These are phyloP conservation scores for Clavispora carvajalis DNA, from an alignment of 805 yeast species.

Conservation along the genomic window DNA sequence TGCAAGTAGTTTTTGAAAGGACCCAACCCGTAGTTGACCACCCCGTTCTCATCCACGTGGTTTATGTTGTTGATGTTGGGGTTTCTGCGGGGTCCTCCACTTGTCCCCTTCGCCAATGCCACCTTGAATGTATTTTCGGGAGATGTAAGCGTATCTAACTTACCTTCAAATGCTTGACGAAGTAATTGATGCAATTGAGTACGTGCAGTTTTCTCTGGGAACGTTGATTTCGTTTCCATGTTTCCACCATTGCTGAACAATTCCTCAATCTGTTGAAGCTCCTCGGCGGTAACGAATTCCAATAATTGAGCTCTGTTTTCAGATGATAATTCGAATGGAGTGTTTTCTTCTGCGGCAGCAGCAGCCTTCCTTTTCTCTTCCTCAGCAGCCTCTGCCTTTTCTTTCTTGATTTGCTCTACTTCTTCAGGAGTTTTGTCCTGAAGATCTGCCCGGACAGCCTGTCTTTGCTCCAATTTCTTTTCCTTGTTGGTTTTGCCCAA, in stretches of 20 bases:
- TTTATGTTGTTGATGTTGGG: conserved; percentile 26
- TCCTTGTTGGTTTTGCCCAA: conserved; percentile 42
- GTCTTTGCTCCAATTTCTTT: conserved; percentile 40
- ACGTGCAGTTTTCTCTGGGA: conserved; percentile 67
- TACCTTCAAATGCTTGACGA: conserved; percentile 67
- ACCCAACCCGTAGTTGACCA: conserved; percentile 70
- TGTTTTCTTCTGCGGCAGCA: conserved; percentile 4
- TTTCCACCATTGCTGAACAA: conserved; percentile 51
- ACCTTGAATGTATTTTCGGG: conserved; percentile 60
- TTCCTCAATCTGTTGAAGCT: conserved; percentile 49
- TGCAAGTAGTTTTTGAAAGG: conserved; percentile 63
- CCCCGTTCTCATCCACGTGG: conserved; percentile 44
- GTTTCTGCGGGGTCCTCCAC: conserved; percentile 32
- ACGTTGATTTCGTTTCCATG: conserved; percentile 51
- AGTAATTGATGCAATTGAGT: conserved; percentile 74
- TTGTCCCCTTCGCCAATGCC: conserved; percentile 43
- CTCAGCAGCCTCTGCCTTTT: conserved; percentile 19
- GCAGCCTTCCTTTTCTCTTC: conserved; percentile 6
- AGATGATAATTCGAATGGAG: conserved; percentile 40
- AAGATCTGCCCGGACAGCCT: conserved; percentile 32
- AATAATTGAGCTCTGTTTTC: conserved; percentile 45
- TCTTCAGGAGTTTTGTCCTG: conserved; percentile 31
- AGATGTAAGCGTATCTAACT: conserved; percentile 76
- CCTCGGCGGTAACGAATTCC: conserved; percentile 54
- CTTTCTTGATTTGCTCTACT: conserved; percentile 23